Percentiles rank a stretch among this genome's conserved stretches.
phyloP scores from a whole-genome alignment of 176 grass and related monocot species.

The Avena sativa region DNA sequence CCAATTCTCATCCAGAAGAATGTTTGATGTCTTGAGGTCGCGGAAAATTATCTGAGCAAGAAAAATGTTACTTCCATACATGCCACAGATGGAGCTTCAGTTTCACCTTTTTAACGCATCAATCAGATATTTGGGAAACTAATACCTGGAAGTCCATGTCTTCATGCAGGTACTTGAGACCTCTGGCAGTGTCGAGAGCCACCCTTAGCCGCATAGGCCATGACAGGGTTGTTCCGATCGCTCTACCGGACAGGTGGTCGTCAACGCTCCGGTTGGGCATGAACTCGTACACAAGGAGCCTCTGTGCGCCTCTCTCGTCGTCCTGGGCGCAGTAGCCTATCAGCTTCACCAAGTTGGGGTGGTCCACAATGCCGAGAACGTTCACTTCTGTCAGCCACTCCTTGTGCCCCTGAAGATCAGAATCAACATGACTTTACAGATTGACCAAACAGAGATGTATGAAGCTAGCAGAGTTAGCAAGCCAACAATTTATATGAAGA shows the following conservation, averaged over 20 bases:
- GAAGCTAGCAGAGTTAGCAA: neutral
- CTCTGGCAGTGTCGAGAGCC: constrained; percentile 53
- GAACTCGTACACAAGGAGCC: constrained; percentile 57
- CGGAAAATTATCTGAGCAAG: constrained; percentile 67
- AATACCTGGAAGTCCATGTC: constrained; percentile 64
- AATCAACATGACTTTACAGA: neutral
- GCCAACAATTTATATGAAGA: neutral
- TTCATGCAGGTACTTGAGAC: constrained; percentile 58
- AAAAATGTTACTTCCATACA: neutral
- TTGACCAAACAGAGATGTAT: neutral
- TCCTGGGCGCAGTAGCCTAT: constrained; percentile 62
- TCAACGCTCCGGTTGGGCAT: constrained; percentile 61
- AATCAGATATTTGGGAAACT: too few relatives aligned
- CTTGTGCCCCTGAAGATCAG: constrained; percentile 63
- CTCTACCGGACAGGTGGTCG: constrained; percentile 42
- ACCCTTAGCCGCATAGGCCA: constrained; percentile 56
- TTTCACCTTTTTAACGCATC: neutral
- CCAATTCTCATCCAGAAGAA: constrained; percentile 70
- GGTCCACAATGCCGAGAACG: constrained; percentile 71
- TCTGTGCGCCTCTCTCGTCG: constrained; percentile 55
- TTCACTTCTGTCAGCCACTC: constrained; percentile 84
- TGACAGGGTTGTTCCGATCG: constrained; percentile 42
- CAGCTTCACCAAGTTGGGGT: constrained; percentile 74
- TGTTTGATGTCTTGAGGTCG: constrained; percentile 75
- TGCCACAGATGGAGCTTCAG: neutral